Percentiles rank a stretch among this genome's conserved stretches.
Conservation (phyloP, 2,329 filamentous ascomycete species). For the Pyrenophora seminiperda region DNA sequence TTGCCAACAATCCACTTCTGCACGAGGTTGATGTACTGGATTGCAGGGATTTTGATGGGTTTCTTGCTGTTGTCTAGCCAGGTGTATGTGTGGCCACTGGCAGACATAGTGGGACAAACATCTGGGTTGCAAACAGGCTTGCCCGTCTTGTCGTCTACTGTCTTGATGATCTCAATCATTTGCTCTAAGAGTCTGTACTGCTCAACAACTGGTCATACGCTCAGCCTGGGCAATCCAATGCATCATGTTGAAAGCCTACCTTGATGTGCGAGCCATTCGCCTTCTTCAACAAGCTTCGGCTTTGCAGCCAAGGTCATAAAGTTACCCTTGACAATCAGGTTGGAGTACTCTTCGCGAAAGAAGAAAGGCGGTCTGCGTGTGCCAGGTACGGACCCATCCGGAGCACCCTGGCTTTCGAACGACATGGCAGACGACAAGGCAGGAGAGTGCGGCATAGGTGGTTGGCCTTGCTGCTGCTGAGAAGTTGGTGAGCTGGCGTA, state of each 20-base stretch:
- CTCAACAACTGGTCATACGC: conserved; percentile 72
- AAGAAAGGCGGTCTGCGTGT: conserved; percentile 74
- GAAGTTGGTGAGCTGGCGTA: conserved; percentile 45
- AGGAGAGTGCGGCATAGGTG: conserved; percentile 45
- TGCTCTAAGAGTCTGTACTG: conserved; percentile 88
- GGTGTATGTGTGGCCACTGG: conserved; percentile 91
- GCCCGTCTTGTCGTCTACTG: conserved; percentile 77
- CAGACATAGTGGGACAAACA: conserved; percentile 90
- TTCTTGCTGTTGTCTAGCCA: conserved; percentile 89
- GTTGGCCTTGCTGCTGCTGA: conserved; percentile 40
- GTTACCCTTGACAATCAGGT: conserved; percentile 93
- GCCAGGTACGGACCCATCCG: conserved; percentile 49
- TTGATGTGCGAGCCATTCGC: conserved; percentile 96
- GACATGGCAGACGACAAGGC: conserved; percentile 59
- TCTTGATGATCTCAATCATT: conserved; percentile 86
- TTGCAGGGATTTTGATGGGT: conserved; percentile 88
- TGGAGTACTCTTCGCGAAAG: conserved; percentile 75
- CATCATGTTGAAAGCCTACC: conserved; percentile 57
- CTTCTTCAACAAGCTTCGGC: conserved; percentile 90
- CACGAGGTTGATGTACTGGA: conserved; percentile 92
- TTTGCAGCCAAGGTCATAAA: conserved; percentile 94
- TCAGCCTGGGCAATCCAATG: conserved; percentile 19
- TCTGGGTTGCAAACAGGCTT: conserved; percentile 80
- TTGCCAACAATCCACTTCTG: conserved; percentile 98
- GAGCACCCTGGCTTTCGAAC: conserved; percentile 65